These are phyloP conservation scores for Coccinonectria pachysandricola DNA, from an alignment of 2,329 filamentous ascomycete species.

Conservation along the genomic window DNA sequence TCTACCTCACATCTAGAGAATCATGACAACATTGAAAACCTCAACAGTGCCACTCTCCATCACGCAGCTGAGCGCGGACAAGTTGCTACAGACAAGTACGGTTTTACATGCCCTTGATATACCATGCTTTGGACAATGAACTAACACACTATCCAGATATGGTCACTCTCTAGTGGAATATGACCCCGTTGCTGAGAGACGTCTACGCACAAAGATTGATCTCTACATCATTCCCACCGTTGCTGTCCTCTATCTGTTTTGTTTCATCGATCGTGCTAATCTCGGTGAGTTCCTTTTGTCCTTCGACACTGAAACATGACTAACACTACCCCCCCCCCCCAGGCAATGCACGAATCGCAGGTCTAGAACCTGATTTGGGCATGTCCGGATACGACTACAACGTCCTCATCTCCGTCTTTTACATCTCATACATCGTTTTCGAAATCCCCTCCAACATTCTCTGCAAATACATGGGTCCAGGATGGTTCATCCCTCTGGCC, in stretches of 20 bases:
- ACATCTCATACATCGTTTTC: slow-evolving; percentile 53
- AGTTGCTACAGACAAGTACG: neutral
- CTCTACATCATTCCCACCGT: slow-evolving; percentile 53
- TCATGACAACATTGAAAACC: no score
- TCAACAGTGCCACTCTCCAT: no score
- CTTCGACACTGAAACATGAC: no score
- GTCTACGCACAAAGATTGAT: slow-evolving; percentile 52
- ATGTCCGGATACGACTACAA: slow-evolving; percentile 48
- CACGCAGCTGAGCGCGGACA: neutral
- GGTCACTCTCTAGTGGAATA: slow-evolving; percentile 1
- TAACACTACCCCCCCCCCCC: no score
- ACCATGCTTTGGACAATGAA: neutral
- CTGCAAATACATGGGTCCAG: slow-evolving; percentile 54
- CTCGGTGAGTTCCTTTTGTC: no score
- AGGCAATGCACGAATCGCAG: slow-evolving; percentile 49
- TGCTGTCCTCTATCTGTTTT: slow-evolving; percentile 43
- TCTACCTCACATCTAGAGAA: no score
- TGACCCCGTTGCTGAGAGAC: slow-evolving; percentile 31
- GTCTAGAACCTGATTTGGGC: slow-evolving; percentile 42
- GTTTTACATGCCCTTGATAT: neutral
- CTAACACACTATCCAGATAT: slow-evolving; percentile 1
- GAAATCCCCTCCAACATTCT: slow-evolving; percentile 51
- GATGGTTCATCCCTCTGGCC: slow-evolving; percentile 49
- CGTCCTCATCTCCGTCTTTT: slow-evolving; percentile 47
- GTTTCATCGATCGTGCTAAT: slow-evolving; percentile 56